These are phyloP conservation scores for Margaritispora aquatica DNA, from an alignment of 495 filamentous ascomycete species.

Conservation along the genomic window DNA sequence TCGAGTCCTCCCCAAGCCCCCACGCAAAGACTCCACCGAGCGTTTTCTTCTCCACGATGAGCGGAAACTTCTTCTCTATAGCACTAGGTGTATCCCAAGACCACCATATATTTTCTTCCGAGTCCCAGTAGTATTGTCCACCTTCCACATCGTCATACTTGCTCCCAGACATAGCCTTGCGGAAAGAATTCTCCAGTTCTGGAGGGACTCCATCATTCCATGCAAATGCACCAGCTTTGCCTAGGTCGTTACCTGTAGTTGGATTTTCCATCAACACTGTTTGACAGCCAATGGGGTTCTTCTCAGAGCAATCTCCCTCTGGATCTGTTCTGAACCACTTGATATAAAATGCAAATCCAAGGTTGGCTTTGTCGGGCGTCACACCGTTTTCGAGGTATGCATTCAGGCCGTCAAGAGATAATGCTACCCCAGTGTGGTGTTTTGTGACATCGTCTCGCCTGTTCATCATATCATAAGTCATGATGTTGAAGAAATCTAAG, in stretches of 20 bases:
- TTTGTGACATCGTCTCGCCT: constrained; percentile 61
- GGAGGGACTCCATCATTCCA: constrained; percentile 46
- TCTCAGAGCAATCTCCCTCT: constrained; percentile 34
- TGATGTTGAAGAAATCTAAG: constrained; percentile 71
- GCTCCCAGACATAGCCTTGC: constrained; percentile 46
- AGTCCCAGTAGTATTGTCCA: constrained; percentile 66
- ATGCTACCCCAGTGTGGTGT: constrained; percentile 56
- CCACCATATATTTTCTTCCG: constrained; percentile 58
- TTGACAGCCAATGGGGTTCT: constrained; percentile 53
- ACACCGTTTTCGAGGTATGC: constrained; percentile 56
- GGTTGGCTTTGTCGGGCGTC: constrained; percentile 52
- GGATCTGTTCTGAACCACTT: constrained; percentile 65
- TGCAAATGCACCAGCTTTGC: constrained; percentile 55
- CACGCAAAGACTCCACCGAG: constrained; percentile 69
- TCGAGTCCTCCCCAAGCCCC: constrained; percentile 67
- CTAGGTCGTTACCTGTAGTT: constrained; percentile 55
- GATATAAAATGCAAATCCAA: constrained; percentile 69
- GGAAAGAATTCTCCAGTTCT: constrained; percentile 40
- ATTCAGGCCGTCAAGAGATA: constrained; percentile 48
- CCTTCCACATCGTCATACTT: constrained; percentile 51
- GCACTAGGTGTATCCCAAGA: constrained; percentile 63
- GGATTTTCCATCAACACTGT: constrained; percentile 59
- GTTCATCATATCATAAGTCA: constrained; percentile 78
- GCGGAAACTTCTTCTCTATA: constrained; percentile 56
- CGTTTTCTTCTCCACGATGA: constrained; percentile 49